Conservation (phyloP, 345 rosid species). For the Sisymbrium irio region DNA sequence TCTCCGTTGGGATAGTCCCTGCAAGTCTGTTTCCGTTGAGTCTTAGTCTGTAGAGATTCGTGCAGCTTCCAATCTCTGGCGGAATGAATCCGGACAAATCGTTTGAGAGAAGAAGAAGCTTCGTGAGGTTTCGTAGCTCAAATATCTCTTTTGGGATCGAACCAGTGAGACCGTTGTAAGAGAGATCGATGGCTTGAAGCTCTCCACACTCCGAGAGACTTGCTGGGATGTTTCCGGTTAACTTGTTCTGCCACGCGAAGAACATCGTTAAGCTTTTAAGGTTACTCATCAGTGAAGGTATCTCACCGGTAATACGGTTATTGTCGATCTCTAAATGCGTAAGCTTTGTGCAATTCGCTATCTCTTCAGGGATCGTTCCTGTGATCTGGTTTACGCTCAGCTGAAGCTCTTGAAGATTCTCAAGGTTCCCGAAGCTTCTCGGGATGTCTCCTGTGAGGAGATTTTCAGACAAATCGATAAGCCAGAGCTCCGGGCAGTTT, state of each 20-base stretch:
- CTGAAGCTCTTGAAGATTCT: constrained; percentile 60
- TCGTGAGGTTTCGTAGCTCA: constrained; percentile 61
- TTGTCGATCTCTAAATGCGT: constrained; percentile 81
- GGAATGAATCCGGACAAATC: constrained; percentile 62
- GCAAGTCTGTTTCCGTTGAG: constrained; percentile 54
- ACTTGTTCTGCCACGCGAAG: constrained; percentile 79
- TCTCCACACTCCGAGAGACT: constrained; percentile 61
- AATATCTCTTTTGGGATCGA: constrained; percentile 72
- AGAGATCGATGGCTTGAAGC: constrained; percentile 77
- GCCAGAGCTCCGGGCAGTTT: constrained; percentile 51
- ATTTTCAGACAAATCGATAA: constrained; percentile 72
- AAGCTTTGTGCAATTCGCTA: constrained; percentile 55
- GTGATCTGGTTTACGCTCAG: constrained; percentile 75
- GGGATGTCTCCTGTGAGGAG: constrained; percentile 78
- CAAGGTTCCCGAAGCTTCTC: constrained; percentile 52
- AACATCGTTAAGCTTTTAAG: constrained; percentile 60
- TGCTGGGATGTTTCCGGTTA: constrained; percentile 68
- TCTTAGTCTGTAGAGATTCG: constrained; percentile 62
- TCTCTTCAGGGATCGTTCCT: constrained; percentile 58
- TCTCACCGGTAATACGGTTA: constrained; percentile 68
- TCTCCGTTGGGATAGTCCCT: constrained; percentile 57
- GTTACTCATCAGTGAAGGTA: constrained; percentile 63
- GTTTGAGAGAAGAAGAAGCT: constrained; percentile 78
- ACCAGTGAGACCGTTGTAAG: constrained; percentile 68
- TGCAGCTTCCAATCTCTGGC: constrained; percentile 64